Conservation (phyloP, 2,329 filamentous ascomycete species). For the Sporothrix phasma region DNA sequence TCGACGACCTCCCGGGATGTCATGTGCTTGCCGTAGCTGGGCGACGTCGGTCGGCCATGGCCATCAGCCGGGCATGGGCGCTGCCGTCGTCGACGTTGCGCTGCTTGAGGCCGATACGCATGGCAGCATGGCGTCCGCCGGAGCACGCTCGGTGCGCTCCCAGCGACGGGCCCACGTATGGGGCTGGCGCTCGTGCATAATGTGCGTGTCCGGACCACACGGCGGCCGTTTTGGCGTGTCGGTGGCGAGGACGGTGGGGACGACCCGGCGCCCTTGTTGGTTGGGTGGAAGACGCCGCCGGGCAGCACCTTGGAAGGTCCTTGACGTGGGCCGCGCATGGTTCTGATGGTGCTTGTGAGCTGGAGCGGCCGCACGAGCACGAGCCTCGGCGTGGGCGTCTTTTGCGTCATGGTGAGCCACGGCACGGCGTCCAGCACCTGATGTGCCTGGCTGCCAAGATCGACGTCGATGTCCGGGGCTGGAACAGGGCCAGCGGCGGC, state of each 20-base stretch:
- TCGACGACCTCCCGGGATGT: constrained; percentile 28
- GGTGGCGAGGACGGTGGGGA: neutral
- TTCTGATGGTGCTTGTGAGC: neutral
- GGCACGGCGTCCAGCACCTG: constrained; percentile 1
- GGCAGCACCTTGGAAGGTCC: neutral
- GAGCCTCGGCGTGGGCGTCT: neutral
- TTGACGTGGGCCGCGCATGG: neutral
- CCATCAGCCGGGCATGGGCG: constrained; percentile 24
- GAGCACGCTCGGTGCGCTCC: constrained; percentile 23
- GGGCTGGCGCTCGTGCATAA: constrained; percentile 26
- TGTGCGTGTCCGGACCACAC: constrained; percentile 20
- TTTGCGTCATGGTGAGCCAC: neutral
- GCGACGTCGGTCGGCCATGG: constrained; percentile 23
- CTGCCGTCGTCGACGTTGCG: constrained; percentile 23
- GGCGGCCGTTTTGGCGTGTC: neutral
- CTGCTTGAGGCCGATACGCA: constrained; percentile 21
- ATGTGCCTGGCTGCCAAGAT: neutral
- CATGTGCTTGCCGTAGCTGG: constrained; percentile 31
- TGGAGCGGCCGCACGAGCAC: neutral
- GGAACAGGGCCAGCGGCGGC: constrained; percentile 13
- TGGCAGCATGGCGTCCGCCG: constrained; percentile 19
- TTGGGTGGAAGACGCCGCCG: constrained; percentile 1
- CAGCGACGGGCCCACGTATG: constrained; percentile 22
- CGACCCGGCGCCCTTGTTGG: neutral
- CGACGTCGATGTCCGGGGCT: neutral